phyloP scores from a whole-genome alignment of 2,329 filamentous ascomycete genomes.

The Apiospora aurea region DNA sequence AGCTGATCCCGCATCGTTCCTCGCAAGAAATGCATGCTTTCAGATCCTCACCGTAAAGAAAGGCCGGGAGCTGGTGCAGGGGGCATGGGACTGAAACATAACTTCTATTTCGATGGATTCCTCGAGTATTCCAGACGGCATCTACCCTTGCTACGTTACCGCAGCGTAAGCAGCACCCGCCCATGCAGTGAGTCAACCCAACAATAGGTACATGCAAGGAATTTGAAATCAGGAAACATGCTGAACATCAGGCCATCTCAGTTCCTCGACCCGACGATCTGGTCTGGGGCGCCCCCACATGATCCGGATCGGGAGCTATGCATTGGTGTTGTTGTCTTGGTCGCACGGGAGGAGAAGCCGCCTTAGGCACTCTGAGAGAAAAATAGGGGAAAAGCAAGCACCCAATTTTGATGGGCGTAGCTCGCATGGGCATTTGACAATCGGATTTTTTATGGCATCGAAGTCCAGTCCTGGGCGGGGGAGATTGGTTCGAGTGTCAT shows the following conservation, averaged over 20 bases:
- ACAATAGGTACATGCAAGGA: not conserved
- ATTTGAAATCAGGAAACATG: not conserved
- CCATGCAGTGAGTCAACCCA: not conserved
- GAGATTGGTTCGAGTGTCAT: not conserved
- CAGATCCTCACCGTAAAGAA: not conserved
- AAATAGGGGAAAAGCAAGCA: not conserved
- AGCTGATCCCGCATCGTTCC: not conserved
- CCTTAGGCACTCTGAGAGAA: not conserved
- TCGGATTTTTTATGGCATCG: not conserved
- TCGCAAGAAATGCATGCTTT: not conserved
- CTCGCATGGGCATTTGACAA: not conserved
- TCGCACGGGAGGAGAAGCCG: not conserved
- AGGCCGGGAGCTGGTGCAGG: not conserved
- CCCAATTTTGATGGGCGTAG: not conserved
- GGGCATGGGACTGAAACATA: not conserved
- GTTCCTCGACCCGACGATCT: not conserved
- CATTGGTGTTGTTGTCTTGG: not conserved
- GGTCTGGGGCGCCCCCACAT: constrained; percentile 8
- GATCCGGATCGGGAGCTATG: not conserved
- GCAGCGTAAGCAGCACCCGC: not conserved
- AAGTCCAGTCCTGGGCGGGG: not conserved
- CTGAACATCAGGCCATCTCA: not conserved
- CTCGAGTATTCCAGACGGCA: not conserved
- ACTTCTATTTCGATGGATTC: not conserved
- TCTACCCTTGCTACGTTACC: not conserved